A percentile compares a stretch with the other conserved stretches of the same genome.
These are phyloP conservation scores for Colletotrichum lindemuthianum DNA, from an alignment of 2,329 filamentous ascomycete species.

Conservation along the genomic window DNA sequence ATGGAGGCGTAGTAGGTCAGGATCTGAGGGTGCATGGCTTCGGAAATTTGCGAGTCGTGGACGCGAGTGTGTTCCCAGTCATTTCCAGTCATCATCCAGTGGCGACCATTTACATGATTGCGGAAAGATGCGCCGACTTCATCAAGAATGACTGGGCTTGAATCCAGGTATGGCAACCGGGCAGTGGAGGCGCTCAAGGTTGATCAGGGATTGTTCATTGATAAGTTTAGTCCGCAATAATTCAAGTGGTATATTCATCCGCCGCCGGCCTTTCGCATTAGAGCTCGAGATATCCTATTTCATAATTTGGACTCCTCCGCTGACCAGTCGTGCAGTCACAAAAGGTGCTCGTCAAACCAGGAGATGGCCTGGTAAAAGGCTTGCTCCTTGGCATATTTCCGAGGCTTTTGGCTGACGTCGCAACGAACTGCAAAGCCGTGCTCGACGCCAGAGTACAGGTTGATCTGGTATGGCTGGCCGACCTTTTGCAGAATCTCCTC, in stretches of 20 bases:
- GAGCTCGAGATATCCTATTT: not conserved
- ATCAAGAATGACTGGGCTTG: conserved; percentile 38
- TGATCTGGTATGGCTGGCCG: conserved; percentile 77
- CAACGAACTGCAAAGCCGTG: conserved; percentile 82
- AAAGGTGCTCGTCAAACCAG: conserved; percentile 77
- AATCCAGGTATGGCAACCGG: no score
- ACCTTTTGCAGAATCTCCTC: conserved; percentile 70
- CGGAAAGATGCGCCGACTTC: conserved; percentile 45
- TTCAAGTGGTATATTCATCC: conserved; percentile 12
- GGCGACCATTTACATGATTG: conserved; percentile 44
- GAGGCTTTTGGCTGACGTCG: conserved; percentile 65
- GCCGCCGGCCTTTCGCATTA: not conserved
- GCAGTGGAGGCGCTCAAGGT: not conserved
- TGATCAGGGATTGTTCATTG: no score
- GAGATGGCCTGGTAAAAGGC: conserved; percentile 80
- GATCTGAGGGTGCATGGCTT: conserved; percentile 36
- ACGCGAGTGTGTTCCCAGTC: conserved; percentile 44
- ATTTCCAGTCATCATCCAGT: conserved; percentile 44
- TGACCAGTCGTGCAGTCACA: conserved; percentile 38
- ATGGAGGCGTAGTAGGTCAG: conserved; percentile 32
- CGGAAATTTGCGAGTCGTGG: conserved; percentile 37
- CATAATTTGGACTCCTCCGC: conserved; percentile 4
- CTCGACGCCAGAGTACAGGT: conserved; percentile 73
- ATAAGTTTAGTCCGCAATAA: not conserved
- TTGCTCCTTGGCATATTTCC: conserved; percentile 81